These are phyloP conservation scores for Rubia tinctorum DNA, from an alignment of 305 asterid species.

Conservation along the genomic window DNA sequence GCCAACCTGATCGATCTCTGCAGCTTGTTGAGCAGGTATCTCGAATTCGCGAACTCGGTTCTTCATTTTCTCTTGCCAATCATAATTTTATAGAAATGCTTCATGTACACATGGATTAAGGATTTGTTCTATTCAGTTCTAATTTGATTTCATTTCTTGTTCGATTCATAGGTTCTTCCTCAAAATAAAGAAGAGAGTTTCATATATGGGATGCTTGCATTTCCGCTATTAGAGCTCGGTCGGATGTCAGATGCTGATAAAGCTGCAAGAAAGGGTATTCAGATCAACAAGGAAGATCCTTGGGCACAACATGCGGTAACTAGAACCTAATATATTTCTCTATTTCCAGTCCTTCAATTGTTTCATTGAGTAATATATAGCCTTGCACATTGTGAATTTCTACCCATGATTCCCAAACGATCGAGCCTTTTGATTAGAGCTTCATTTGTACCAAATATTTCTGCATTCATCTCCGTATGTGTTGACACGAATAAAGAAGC, in stretches of 20 bases:
- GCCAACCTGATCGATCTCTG: slow-evolving; percentile 67
- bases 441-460: background rate
- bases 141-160: slow-evolving; percentile 1
- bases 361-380: background rate
- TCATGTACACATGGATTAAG: background rate
- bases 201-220: slow-evolving; percentile 93
- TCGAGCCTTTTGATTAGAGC: background rate
- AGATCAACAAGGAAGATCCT: slow-evolving; percentile 68
- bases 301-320: slow-evolving; percentile 94
- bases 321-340: slow-evolving; percentile 1
- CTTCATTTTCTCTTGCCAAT: slow-evolving; percentile 10
- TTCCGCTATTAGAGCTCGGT: slow-evolving; percentile 89
- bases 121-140: background rate
- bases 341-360: slow-evolving; percentile 4
- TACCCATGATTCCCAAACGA: no score
- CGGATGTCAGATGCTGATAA: slow-evolving; percentile 69
- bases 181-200: slow-evolving; percentile 54
- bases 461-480: background rate
- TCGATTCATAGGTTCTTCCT: slow-evolving; percentile 59
- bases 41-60: slow-evolving; percentile 1
- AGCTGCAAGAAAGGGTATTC: slow-evolving; percentile 73
- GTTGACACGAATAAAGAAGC: background rate
- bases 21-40: slow-evolving; percentile 75
- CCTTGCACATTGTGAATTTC: background rate
- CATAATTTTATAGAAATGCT: background rate